These are phyloP conservation scores for Magnolia sinica DNA, from an alignment of 164 flowering plant genomes.

Conservation along the genomic window DNA sequence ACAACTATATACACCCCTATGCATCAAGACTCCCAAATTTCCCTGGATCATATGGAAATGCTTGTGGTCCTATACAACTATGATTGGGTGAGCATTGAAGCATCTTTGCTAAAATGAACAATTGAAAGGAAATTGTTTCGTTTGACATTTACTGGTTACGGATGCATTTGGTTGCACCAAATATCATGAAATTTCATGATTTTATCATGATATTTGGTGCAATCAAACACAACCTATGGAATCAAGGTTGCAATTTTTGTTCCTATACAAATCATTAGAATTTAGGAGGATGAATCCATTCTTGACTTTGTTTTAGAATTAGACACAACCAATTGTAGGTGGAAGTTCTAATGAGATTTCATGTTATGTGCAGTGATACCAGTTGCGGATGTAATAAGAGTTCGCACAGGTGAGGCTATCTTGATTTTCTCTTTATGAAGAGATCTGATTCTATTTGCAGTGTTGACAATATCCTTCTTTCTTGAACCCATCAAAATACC, in stretches of 20 bases:
- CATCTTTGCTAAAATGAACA: too few relatives aligned
- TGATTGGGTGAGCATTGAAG: too few relatives aligned
- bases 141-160: neutral
- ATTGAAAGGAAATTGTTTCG: neutral
- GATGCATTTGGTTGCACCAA: neutral
- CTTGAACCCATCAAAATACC: neutral
- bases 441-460: neutral
- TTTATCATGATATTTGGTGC: too few relatives aligned
- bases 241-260: too few relatives aligned
- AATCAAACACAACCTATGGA: too few relatives aligned
- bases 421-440: neutral
- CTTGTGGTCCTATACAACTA: too few relatives aligned
- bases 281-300: too few relatives aligned
- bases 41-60: too few relatives aligned
- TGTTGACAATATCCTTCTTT: neutral
- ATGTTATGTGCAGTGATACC: constrained; percentile 69
- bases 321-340: neutral
- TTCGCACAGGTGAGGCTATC: constrained; percentile 74
- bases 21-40: too few relatives aligned
- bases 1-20: too few relatives aligned
- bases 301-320: neutral
- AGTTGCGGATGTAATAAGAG: constrained; percentile 73
- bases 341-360: constrained; percentile 8
- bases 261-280: too few relatives aligned
- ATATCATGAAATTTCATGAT: neutral